A percentile compares a stretch with the other conserved stretches of the same genome.
These are phyloP conservation scores for Piper betle DNA, from an alignment of 164 flowering plant species.

Conservation along the genomic window DNA sequence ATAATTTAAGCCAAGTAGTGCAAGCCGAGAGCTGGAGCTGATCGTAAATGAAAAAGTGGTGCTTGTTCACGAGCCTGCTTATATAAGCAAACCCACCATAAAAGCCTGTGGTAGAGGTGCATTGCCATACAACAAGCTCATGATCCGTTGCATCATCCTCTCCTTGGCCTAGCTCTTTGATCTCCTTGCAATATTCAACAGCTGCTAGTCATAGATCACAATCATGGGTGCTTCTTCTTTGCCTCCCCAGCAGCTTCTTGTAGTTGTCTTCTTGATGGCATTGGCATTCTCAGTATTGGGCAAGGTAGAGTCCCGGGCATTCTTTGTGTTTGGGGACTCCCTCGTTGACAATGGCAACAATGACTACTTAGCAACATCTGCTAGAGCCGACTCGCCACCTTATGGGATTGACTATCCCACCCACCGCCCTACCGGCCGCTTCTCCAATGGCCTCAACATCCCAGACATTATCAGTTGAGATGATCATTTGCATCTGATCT, in stretches of 20 bases:
- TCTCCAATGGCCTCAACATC: slow-evolving; percentile 72
- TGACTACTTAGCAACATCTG: slow-evolving; percentile 52
- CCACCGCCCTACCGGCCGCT: slow-evolving; percentile 64
- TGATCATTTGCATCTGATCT: not conserved
- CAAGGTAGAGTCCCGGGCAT: slow-evolving; percentile 32
- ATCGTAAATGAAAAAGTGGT: too few species aligned
- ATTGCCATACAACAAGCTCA: not conserved
- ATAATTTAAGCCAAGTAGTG: too few species aligned
- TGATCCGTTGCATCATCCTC: not conserved
- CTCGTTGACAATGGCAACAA: slow-evolving; percentile 83
- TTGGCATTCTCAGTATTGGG: not conserved
- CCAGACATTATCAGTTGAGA: slow-evolving; percentile 64
- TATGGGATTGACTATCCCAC: slow-evolving; percentile 72
- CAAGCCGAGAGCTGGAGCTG: too few species aligned
- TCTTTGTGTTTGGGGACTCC: slow-evolving; percentile 85
- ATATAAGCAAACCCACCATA: not conserved
- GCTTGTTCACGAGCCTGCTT: too few species aligned
- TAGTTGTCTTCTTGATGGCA: not conserved
- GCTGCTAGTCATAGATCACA: too few species aligned
- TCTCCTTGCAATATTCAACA: not conserved
- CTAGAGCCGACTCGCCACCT: slow-evolving; percentile 71
- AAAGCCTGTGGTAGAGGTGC: not conserved
- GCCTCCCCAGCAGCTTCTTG: not conserved
- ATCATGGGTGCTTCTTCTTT: not conserved
- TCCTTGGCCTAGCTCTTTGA: not conserved